phyloP scores from a whole-genome alignment of 1,139 yeast genomes.

The Ogataea hybrid region DNA sequence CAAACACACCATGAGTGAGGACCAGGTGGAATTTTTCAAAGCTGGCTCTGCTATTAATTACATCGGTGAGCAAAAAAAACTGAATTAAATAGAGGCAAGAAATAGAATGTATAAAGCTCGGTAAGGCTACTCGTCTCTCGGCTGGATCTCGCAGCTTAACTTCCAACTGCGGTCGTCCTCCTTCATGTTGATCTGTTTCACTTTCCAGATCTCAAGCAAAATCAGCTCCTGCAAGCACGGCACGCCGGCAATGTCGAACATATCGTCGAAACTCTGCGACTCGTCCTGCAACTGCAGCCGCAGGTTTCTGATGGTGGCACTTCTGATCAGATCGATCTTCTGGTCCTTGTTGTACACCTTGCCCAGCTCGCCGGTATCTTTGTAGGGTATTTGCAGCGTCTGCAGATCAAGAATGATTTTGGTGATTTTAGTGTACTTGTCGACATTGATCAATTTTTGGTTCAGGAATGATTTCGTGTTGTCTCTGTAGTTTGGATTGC shows the following conservation, averaged over 20 bases:
- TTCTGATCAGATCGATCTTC: conserved; percentile 28
- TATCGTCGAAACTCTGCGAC: conserved; percentile 25
- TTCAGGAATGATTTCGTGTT: conserved; percentile 51
- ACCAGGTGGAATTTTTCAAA: conserved; percentile 92
- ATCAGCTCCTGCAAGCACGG: conserved; percentile 62
- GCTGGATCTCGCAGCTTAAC: conserved; percentile 54
- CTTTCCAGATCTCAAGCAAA: conserved; percentile 67
- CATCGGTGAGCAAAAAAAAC: conserved; percentile 65
- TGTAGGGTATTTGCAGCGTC: conserved; percentile 67
- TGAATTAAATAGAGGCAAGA: conserved; percentile 13
- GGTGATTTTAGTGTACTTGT: conserved; percentile 74
- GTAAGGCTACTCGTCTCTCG: conserved; percentile 28
- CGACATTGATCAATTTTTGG: conserved; percentile 72
- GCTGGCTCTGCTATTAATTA: conserved; percentile 96
- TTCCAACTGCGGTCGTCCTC: conserved; percentile 74
- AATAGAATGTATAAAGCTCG: conserved; percentile 1
- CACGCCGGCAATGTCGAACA: conserved; percentile 36
- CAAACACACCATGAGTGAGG: conserved; percentile 95
- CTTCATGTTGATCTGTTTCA: conserved; percentile 54
- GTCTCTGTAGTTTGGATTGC: conserved; percentile 69
- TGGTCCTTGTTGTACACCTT: conserved; percentile 22
- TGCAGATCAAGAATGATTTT: conserved; percentile 77
- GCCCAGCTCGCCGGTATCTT: conserved; percentile 30
- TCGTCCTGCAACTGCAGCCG: conserved; percentile 19
- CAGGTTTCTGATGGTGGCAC: conserved; percentile 29